Conservation (phyloP, 1,284 basidiomycete species). For the Ganoderma sinense region DNA sequence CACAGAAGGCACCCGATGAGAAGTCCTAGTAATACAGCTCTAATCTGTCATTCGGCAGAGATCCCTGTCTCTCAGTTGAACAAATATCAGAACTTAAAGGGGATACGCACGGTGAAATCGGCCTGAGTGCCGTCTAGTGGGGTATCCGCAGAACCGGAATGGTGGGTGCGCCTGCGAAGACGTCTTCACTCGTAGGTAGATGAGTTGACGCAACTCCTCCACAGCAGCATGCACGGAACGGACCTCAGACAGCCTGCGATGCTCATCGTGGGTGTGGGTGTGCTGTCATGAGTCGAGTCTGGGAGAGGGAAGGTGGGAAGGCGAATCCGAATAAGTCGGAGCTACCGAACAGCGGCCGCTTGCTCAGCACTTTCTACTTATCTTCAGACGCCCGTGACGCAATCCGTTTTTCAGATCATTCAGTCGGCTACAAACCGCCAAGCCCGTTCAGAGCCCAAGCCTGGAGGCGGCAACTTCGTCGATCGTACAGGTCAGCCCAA, state of each 20-base stretch:
- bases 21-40: conserved; percentile 65
- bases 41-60: conserved; percentile 37
- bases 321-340: conserved; percentile 3
- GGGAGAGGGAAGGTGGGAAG: background rate
- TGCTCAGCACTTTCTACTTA: conserved; percentile 9
- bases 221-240: background rate
- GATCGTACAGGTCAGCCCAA: background rate
- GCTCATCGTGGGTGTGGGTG: conserved; percentile 3
- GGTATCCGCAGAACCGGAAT: conserved; percentile 8
- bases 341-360: background rate
- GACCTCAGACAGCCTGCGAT: conserved; percentile 26
- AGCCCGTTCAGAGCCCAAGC: background rate
- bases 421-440: background rate
- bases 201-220: background rate
- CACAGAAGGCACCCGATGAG: conserved; percentile 77
- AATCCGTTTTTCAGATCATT: background rate
- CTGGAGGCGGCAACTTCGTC: background rate
- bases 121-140: conserved; percentile 20
- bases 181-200: conserved; percentile 9
- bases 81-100: background rate
- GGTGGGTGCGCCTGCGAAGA: conserved; percentile 21
- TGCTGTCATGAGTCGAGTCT: conserved; percentile 10
- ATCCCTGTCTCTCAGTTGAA: background rate
- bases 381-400: background rate
- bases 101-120: conserved; percentile 28